A percentile compares a stretch with the other conserved stretches of the same genome.
phyloP scores from a whole-genome alignment of 1,284 basidiomycete genomes.

The Lignosus rhinocerotis region DNA sequence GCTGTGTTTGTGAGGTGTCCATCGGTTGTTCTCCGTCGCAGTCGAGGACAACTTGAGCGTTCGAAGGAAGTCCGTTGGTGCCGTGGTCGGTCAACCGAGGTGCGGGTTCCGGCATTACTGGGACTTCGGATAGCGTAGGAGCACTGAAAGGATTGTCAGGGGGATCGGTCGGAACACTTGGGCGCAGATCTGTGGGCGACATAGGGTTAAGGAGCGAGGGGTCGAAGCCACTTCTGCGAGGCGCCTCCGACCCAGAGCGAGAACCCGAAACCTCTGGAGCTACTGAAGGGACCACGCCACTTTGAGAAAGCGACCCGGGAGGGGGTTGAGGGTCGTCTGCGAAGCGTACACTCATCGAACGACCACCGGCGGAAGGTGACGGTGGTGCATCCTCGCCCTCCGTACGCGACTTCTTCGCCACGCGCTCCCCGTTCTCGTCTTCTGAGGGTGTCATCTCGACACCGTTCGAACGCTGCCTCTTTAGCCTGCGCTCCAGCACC shows the following conservation, averaged over 20 bases:
- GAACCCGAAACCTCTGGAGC: slow-evolving; percentile 22
- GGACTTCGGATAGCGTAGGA: neutral
- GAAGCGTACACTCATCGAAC: slow-evolving; percentile 24
- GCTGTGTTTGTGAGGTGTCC: slow-evolving; percentile 11
- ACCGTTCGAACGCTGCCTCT: slow-evolving; percentile 68
- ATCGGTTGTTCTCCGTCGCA: slow-evolving; percentile 15
- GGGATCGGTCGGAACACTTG: slow-evolving; percentile 14
- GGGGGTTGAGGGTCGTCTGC: slow-evolving; percentile 19
- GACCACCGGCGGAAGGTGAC: slow-evolving; percentile 11
- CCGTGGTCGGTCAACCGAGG: neutral
- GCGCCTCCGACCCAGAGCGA: slow-evolving; percentile 1
- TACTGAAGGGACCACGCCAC: neutral
- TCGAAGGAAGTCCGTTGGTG: slow-evolving; percentile 5
- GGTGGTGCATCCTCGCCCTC: slow-evolving; percentile 38
- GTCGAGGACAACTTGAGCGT: slow-evolving; percentile 10
- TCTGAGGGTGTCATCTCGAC: slow-evolving; percentile 55
- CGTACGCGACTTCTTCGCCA: slow-evolving; percentile 58
- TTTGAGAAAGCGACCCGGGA: neutral
- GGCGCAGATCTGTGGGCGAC: slow-evolving; percentile 7
- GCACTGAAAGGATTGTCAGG: slow-evolving; percentile 21
- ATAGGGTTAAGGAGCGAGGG: slow-evolving; percentile 59
- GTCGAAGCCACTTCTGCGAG: slow-evolving; percentile 49
- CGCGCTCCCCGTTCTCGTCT: slow-evolving; percentile 48
- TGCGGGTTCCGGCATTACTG: neutral
- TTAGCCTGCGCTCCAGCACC: slow-evolving; percentile 59